phyloP scores from a whole-genome alignment of 768 basidiomycete genomes.

The Amanita rubescens region DNA sequence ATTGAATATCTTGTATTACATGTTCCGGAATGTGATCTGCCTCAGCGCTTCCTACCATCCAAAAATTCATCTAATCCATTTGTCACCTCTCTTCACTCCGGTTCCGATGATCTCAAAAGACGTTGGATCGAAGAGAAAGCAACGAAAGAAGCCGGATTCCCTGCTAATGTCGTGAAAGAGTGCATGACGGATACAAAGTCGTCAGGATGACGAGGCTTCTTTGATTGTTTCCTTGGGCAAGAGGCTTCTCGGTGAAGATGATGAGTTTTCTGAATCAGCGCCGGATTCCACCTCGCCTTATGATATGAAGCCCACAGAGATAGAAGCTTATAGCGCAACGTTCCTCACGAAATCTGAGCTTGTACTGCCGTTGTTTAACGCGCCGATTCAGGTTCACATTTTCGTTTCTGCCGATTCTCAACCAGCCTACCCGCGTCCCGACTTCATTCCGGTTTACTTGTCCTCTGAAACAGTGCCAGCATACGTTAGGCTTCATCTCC shows the following conservation, averaged over 20 bases:
- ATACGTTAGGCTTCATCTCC: conserved; percentile 80
- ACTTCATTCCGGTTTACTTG: conserved; percentile 66
- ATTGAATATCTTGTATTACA: conserved; percentile 82
- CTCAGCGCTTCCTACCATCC: conserved; percentile 56
- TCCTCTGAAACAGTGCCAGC: conserved; percentile 62
- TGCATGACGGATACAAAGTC: conserved; percentile 32
- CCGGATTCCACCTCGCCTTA: conserved; percentile 17
- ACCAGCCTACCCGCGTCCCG: conserved; percentile 28
- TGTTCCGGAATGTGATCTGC: conserved; percentile 83
- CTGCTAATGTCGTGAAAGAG: conserved; percentile 58
- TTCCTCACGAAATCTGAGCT: conserved; percentile 39
- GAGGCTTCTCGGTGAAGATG: conserved; percentile 42
- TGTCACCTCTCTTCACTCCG: conserved; percentile 56
- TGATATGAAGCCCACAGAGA: conserved; percentile 35
- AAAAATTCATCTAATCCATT: conserved; percentile 66
- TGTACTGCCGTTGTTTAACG: conserved; percentile 57
- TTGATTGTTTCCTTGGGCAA: conserved; percentile 50
- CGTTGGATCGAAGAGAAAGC: conserved; percentile 80
- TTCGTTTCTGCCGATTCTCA: conserved; percentile 41
- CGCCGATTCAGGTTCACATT: conserved; percentile 61
- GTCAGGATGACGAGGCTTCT: conserved; percentile 41
- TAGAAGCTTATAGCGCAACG: conserved; percentile 49
- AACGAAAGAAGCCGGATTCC: conserved; percentile 80
- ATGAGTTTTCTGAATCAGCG: conserved; percentile 5
- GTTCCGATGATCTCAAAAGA: conserved; percentile 53